Evolutionary conservation across 768 basidiomycete genomes (phyloP).

Genomic region (Suillus subalutaceus): DNA sequence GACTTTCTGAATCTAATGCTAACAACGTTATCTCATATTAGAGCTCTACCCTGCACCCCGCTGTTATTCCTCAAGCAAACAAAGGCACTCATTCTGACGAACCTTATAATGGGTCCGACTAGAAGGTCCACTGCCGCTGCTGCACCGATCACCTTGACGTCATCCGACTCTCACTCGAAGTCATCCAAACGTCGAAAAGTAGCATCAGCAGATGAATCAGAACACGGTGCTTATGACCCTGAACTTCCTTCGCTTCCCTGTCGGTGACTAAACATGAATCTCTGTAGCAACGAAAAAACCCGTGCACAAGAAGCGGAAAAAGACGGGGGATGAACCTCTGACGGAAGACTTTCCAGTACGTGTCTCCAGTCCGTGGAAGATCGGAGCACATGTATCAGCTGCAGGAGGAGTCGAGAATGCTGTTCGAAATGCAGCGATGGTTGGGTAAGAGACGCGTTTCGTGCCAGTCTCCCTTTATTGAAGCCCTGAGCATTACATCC

Average conservation of each 20-base stretch:
- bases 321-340: conserved; percentile 14
- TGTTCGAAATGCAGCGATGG: conserved; percentile 65
- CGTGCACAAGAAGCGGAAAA: conserved; percentile 14
- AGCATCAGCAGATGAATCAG: not conserved
- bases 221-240: not conserved
- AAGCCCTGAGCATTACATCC: not conserved
- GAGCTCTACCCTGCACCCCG: conserved; percentile 35
- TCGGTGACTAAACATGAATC: not conserved
- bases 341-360: conserved; percentile 35
- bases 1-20: no score
- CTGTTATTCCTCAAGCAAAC: not conserved
- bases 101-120: conserved; percentile 27
- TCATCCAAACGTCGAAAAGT: conserved; percentile 1
- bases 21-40: conserved; percentile 64
- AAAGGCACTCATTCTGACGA: not conserved
- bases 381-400: conserved; percentile 85
- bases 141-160: not conserved
- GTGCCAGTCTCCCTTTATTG: not conserved
- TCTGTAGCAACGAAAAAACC: not conserved
- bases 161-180: not conserved
- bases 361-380: conserved; percentile 54
- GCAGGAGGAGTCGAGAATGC: conserved; percentile 81
- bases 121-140: conserved; percentile 17
- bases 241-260: not conserved
- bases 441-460: conserved; percentile 53